Evolutionary conservation across 2,329 filamentous ascomycete genomes (phyloP).

Genomic region (Trichoderma koningiopsis): DNA sequence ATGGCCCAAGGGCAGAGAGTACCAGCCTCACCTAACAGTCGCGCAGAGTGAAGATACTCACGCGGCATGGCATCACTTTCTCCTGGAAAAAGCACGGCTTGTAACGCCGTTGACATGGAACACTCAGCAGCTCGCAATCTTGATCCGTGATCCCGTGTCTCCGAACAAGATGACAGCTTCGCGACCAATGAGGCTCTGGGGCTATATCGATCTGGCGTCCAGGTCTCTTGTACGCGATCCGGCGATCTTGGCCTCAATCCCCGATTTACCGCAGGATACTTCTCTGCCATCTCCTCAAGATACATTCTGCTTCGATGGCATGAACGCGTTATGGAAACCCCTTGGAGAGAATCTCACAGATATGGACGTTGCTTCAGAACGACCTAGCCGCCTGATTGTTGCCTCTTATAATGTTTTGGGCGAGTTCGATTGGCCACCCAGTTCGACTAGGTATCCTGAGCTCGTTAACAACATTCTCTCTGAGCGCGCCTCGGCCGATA

Average conservation of each 20-base stretch:
- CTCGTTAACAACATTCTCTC: slow-evolving; percentile 50
- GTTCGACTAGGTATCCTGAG: slow-evolving; percentile 44
- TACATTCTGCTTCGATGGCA: neutral
- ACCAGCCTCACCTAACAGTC: slow-evolving; percentile 58
- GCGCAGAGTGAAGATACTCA: slow-evolving; percentile 56
- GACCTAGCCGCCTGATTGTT: slow-evolving; percentile 38
- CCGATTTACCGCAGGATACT: neutral
- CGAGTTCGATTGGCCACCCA: slow-evolving; percentile 52
- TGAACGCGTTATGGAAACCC: neutral
- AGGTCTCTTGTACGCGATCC: neutral
- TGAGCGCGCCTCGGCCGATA: slow-evolving; percentile 46
- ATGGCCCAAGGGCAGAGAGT: slow-evolving; percentile 33
- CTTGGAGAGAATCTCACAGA: neutral
- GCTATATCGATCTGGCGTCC: slow-evolving; percentile 45
- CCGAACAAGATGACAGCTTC: slow-evolving; percentile 34
- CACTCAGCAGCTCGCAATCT: slow-evolving; percentile 51
- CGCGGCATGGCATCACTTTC: slow-evolving; percentile 50
- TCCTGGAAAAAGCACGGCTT: slow-evolving; percentile 54
- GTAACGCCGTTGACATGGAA: slow-evolving; percentile 54
- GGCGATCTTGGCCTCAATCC: neutral
- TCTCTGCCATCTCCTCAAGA: neutral
- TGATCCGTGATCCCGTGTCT: slow-evolving; percentile 50
- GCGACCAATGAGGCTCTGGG: slow-evolving; percentile 61
- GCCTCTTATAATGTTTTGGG: slow-evolving; percentile 58
- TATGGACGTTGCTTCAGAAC: neutral